Evolutionary conservation across 305 asterid species (phyloP).

Genomic region (Fraxinus paxiana): DNA sequence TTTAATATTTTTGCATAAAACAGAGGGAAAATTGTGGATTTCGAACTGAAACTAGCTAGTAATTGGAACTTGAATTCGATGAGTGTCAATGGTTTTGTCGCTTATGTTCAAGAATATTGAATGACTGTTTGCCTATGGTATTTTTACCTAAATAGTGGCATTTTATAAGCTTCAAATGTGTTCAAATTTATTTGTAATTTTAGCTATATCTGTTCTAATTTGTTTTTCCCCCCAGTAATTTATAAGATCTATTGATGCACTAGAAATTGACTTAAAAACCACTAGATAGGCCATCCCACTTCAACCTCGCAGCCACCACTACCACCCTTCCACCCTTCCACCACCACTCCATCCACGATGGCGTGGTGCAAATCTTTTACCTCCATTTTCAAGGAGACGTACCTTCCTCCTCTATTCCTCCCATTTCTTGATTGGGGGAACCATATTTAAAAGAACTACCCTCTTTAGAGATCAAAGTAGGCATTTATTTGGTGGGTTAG

Average conservation of each 20-base stretch:
- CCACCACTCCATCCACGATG: background rate
- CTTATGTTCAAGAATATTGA: background rate
- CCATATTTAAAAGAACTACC: background rate
- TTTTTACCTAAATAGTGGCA: background rate
- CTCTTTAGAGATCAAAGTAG: background rate
- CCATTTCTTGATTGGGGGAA: background rate
- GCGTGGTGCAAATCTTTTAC: background rate
- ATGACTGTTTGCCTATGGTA: background rate
- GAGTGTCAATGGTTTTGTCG: background rate
- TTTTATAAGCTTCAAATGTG: background rate
- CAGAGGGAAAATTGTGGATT: background rate
- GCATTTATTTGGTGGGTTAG: too few species aligned
- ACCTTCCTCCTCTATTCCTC: background rate
- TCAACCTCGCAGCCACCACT: background rate
- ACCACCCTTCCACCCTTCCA: background rate
- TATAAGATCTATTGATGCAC: background rate
- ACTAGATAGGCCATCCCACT: background rate
- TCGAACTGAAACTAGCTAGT: background rate
- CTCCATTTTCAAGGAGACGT: background rate
- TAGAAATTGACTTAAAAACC: background rate
- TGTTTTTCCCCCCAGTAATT: too few species aligned
- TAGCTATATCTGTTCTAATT: background rate
- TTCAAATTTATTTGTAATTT: too few species aligned
- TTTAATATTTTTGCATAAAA: background rate
- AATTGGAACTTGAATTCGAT: background rate